A percentile compares a stretch with the other conserved stretches of the same genome.
These are phyloP conservation scores for Purpureocillium takamizusanense DNA, from an alignment of 2,329 filamentous ascomycete genomes.

Conservation along the genomic window DNA sequence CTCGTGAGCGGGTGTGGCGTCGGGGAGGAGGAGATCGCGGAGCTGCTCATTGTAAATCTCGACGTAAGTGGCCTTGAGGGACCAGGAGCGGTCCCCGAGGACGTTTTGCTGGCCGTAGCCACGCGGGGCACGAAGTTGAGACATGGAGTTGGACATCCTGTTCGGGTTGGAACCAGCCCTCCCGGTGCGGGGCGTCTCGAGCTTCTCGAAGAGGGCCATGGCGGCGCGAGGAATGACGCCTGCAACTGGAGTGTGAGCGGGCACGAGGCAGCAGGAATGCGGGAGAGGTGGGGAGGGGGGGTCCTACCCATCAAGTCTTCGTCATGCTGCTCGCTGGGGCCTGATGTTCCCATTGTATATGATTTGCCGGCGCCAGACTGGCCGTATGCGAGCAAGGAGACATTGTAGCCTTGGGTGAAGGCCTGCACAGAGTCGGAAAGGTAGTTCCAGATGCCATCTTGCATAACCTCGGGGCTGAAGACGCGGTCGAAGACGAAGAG, in stretches of 20 bases:
- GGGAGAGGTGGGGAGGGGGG: neutral
- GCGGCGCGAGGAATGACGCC: conserved; percentile 95
- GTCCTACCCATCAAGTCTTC: conserved; percentile 62
- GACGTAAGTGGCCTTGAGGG: conserved; percentile 87
- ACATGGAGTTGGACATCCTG: conserved; percentile 41
- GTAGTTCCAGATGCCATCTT: conserved; percentile 93
- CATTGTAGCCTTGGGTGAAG: conserved; percentile 96
- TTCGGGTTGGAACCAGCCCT: conserved; percentile 44
- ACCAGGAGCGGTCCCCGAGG: conserved; percentile 69
- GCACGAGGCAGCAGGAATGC: neutral
- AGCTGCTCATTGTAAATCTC: conserved; percentile 98
- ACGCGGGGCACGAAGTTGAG: conserved; percentile 70
- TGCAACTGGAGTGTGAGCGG: conserved; percentile 21
- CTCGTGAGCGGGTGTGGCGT: conserved; percentile 59
- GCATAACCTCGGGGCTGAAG: conserved; percentile 72
- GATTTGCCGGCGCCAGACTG: conserved; percentile 97
- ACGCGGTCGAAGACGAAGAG: conserved; percentile 96
- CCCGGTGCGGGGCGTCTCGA: conserved; percentile 53
- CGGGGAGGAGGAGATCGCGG: conserved; percentile 78
- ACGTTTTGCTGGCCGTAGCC: conserved; percentile 50
- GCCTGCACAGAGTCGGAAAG: conserved; percentile 80
- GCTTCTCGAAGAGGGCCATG: conserved; percentile 75
- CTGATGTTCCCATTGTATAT: conserved; percentile 96
- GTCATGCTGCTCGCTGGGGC: conserved; percentile 67
- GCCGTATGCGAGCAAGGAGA: conserved; percentile 91